Evolutionary conservation across 305 asterid species (phyloP).

Genomic region (Fraxinus angustifolia): DNA sequence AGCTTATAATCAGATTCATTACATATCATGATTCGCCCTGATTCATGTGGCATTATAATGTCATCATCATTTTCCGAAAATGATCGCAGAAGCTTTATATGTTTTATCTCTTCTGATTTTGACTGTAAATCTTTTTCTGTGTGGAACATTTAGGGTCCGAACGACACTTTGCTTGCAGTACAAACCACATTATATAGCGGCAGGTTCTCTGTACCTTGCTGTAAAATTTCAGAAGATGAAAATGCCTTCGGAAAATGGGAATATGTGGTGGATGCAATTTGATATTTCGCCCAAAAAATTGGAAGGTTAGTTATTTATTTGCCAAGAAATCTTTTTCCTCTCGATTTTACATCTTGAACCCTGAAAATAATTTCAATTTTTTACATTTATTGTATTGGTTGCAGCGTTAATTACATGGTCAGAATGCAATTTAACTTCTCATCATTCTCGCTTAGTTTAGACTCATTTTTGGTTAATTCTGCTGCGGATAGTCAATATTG

Average conservation of each 20-base stretch:
- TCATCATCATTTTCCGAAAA: neutral
- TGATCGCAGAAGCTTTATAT: neutral
- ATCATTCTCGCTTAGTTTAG: neutral
- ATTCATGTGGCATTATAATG: neutral
- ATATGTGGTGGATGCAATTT: constrained; percentile 67
- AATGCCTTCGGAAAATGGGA: constrained; percentile 41
- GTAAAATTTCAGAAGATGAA: constrained; percentile 49
- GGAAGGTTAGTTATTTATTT: constrained; percentile 37
- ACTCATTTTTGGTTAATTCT: neutral
- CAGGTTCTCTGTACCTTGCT: constrained; percentile 63
- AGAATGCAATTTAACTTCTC: neutral
- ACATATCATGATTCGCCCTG: neutral
- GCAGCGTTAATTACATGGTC: neutral
- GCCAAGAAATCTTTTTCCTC: neutral
- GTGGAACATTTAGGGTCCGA: constrained; percentile 38
- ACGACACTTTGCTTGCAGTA: constrained; percentile 63
- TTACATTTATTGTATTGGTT: neutral
- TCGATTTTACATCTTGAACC: neutral
- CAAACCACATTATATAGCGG: constrained; percentile 61
- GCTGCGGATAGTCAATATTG: neutral
- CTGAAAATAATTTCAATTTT: neutral
- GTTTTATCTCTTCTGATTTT: neutral
- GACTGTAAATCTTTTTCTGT: neutral
- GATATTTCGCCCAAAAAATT: constrained; percentile 52
- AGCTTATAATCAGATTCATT: neutral